A percentile compares a stretch with the other conserved stretches of the same genome.
These are phyloP conservation scores for Eudorina sp. DNA, from an alignment of 139 green algal genomes.

Conservation along the genomic window DNA sequence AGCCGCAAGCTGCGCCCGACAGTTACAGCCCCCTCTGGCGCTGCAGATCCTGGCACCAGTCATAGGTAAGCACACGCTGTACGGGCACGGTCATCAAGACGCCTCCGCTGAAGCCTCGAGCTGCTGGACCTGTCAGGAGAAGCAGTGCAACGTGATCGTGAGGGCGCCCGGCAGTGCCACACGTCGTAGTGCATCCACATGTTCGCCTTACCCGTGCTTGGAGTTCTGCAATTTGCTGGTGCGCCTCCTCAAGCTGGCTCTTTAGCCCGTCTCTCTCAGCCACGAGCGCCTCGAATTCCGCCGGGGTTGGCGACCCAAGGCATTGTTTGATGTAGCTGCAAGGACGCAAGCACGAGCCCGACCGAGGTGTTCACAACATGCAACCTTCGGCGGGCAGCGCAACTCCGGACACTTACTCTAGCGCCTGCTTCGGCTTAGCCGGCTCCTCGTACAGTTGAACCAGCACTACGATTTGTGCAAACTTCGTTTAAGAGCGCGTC, in stretches of 20 bases:
- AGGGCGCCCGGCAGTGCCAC: too few relatives aligned
- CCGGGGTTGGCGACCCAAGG: conserved; percentile 75
- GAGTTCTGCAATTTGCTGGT: conserved; percentile 66
- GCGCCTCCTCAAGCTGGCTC: conserved; percentile 64
- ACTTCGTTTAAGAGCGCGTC: neutral
- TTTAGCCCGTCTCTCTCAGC: conserved; percentile 70
- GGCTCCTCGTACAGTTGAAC: conserved; percentile 84
- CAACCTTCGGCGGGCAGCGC: neutral
- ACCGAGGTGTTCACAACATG: neutral
- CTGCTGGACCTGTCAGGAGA: neutral
- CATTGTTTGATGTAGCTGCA: conserved; percentile 79
- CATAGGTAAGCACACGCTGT: neutral
- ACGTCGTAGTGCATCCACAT: too few relatives aligned
- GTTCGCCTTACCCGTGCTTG: conserved; percentile 54
- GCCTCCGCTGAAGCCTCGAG: neutral
- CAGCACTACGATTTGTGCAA: conserved; percentile 65
- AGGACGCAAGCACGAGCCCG: neutral
- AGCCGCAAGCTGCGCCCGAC: too few relatives aligned
- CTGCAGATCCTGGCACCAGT: neutral
- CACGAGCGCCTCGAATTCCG: conserved; percentile 72
- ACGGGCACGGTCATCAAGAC: neutral
- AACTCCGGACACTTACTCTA: conserved; percentile 67
- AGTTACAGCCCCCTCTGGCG: too few relatives aligned
- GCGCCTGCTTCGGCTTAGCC: conserved; percentile 75
- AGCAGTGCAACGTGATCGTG: too few relatives aligned